Percentiles rank a stretch among this genome's conserved stretches.
Evolutionary conservation across 2,329 filamentous ascomycete genomes (phyloP).

Genomic region (Microsporum ferrugineum): DNA sequence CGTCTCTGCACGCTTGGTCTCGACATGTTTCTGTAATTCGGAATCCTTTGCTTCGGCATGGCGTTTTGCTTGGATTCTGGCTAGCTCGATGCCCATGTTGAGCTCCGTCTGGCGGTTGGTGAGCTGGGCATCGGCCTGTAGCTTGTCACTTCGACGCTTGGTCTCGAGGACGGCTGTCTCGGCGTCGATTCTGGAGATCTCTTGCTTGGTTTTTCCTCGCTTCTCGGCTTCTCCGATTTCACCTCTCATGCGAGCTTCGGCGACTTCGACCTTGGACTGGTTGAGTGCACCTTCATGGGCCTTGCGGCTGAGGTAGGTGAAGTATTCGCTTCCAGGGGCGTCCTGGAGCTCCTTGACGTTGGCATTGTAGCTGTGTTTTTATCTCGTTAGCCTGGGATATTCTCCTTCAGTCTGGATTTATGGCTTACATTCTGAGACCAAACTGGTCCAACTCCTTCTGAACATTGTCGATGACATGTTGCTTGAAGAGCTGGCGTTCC

Average conservation of each 20-base stretch:
- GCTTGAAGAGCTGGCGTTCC: conserved; percentile 65
- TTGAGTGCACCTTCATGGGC: conserved; percentile 77
- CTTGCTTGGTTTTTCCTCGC: conserved; percentile 68
- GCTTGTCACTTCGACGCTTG: conserved; percentile 70
- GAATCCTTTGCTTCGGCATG: conserved; percentile 65
- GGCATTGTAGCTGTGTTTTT: conserved; percentile 46
- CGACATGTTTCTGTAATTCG: conserved; percentile 66
- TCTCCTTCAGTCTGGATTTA: background rate
- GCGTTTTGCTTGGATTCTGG: conserved; percentile 61
- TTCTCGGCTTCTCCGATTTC: conserved; percentile 58
- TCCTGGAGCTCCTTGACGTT: conserved; percentile 84
- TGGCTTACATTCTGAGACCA: conserved; percentile 56
- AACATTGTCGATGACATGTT: conserved; percentile 61
- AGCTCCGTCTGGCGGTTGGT: conserved; percentile 62
- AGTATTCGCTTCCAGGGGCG: conserved; percentile 70
- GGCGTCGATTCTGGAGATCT: conserved; percentile 79
- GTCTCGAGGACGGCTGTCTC: conserved; percentile 77
- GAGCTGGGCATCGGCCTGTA: conserved; percentile 63
- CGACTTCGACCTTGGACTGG: conserved; percentile 56
- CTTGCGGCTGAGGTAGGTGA: conserved; percentile 68
- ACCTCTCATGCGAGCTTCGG: conserved; percentile 50
- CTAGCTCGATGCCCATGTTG: conserved; percentile 61
- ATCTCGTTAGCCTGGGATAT: background rate
- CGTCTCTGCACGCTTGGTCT: conserved; percentile 64
- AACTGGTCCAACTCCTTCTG: conserved; percentile 71